Base-by-base conservation (phyloP, 2,329 filamentous ascomycete genomes). In the Penicillium sp. region DNA sequence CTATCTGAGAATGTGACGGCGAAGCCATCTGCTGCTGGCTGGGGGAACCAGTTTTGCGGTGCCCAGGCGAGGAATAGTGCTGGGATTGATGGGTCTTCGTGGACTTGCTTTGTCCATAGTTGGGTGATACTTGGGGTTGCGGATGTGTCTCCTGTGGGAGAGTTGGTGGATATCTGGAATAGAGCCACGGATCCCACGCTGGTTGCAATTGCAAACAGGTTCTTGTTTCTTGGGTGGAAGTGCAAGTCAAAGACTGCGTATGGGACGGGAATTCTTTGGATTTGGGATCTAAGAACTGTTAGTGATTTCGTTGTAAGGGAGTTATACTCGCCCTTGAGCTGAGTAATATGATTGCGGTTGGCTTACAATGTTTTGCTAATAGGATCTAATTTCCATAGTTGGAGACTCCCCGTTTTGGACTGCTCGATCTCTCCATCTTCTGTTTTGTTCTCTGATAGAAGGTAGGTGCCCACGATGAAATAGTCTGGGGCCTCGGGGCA, bases 161-260 rank as follows among this genome's bases (percentile, higher is more conserved):
- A 25, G 30, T 56, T 10, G 38, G 63, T 10, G 38, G 63, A 60
- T 36, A 73, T 58, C 14, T 70, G 64, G 43, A 79, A 79, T 9
- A 78, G 57, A 5, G 70, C 61, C 2, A 74, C 65, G 17, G 64
- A 42, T 88, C 74, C 60, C 71, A 88, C 90, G 59, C 91, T 96
- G 1, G 89, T 90, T 9, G 90, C 90, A 3, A 88, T 85, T 10
- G 86, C 91, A 50, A 96, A 80, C 4, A 88, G 75, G 30, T 80
- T 79, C 47, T 73, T 75, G 50, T 78, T 70, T 49, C 74, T 68
- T 1, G 83, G 84, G 57, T 87, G 84, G 71, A 97, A 97, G 64
- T 92, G 90, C 30, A 97, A 78, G 69, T 97, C 92, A 50, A 97
- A 82, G 28, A 97, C 82, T 6, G 90, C 92, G 50, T 86, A 90